Conservation (phyloP, 345 rosid species). For the Lumnitzera littorea region DNA sequence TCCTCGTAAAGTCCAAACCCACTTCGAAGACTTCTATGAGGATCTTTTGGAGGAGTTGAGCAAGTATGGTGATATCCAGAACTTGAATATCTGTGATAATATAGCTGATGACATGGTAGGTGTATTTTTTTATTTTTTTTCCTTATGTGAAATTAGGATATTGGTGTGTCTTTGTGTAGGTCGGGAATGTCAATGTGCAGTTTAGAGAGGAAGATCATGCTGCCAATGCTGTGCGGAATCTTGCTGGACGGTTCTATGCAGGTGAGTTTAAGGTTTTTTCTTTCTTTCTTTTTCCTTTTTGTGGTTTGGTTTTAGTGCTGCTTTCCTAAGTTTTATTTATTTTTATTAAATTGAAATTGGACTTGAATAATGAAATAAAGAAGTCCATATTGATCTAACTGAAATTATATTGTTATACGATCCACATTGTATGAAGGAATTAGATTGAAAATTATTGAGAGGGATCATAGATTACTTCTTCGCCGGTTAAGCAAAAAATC, state of each 20-base stretch:
- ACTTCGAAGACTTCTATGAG: slow-evolving; percentile 28
- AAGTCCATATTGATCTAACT: no score
- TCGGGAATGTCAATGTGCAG: slow-evolving; percentile 57
- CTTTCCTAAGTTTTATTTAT: not conserved
- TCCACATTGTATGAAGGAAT: no score
- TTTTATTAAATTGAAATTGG: not conserved
- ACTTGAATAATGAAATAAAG: not conserved
- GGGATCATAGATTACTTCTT: no score
- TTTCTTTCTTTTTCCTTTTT: not conserved
- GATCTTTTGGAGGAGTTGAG: slow-evolving; percentile 48
- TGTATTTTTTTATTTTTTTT: not conserved
- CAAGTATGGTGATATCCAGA: slow-evolving; percentile 45
- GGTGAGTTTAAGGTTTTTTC: slow-evolving; percentile 13
- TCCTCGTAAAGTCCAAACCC: slow-evolving; percentile 48
- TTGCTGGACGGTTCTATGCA: slow-evolving; percentile 43
- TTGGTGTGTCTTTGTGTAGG: slow-evolving; percentile 20
- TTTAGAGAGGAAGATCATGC: slow-evolving; percentile 61
- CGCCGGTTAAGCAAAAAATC: no score
- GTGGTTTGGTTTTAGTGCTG: no score
- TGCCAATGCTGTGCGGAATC: slow-evolving; percentile 35
- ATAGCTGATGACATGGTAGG: slow-evolving; percentile 53
- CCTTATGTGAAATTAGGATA: no score
- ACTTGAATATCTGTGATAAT: slow-evolving; percentile 49
- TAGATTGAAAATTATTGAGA: no score
- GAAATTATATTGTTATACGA: no score